Conservation (phyloP, 805 yeast genomes). For the Helenozyma baotianmanensis region DNA sequence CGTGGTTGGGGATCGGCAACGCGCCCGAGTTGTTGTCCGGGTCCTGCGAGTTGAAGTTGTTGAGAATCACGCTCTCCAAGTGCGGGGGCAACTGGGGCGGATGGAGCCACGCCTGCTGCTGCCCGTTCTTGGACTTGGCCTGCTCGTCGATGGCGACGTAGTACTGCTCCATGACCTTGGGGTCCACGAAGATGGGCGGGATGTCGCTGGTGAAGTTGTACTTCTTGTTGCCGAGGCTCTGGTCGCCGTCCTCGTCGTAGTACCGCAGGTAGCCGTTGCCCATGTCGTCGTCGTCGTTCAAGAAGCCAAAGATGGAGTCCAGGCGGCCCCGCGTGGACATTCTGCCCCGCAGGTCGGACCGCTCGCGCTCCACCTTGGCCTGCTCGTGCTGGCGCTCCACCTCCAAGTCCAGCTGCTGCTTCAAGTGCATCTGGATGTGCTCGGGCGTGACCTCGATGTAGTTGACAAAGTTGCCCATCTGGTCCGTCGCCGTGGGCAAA, state of each 20-base stretch:
- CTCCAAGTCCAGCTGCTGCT: conserved; percentile 21
- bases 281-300: conserved; percentile 74
- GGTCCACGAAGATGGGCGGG: conserved; percentile 82
- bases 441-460: conserved; percentile 71
- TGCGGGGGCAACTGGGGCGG: conserved; percentile 98
- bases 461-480: conserved; percentile 92
- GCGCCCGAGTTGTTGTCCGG: conserved; percentile 84
- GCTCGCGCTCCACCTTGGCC: conserved; percentile 18
- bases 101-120: conserved; percentile 65
- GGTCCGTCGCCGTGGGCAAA: conserved; percentile 95
- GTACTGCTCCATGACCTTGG: conserved; percentile 83
- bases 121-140: conserved; percentile 51
- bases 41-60: conserved; percentile 56
- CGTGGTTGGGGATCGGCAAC: conserved; percentile 90
- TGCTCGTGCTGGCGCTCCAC: conserved; percentile 18
- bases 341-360: conserved; percentile 21
- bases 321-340: conserved; percentile 32
- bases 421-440: conserved; percentile 26
- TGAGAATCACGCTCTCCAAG: conserved; percentile 86
- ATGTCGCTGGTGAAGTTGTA: conserved; percentile 58
- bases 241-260: conserved; percentile 51
- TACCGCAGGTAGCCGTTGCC: conserved; percentile 76
- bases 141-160: conserved; percentile 71
- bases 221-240: conserved; percentile 9
- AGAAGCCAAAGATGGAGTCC: conserved; percentile 61